Percentiles rank a stretch among this genome's conserved stretches.
Conservation (phyloP, 83 land plant genomes). For the Diphasiastrum complanatum region DNA sequence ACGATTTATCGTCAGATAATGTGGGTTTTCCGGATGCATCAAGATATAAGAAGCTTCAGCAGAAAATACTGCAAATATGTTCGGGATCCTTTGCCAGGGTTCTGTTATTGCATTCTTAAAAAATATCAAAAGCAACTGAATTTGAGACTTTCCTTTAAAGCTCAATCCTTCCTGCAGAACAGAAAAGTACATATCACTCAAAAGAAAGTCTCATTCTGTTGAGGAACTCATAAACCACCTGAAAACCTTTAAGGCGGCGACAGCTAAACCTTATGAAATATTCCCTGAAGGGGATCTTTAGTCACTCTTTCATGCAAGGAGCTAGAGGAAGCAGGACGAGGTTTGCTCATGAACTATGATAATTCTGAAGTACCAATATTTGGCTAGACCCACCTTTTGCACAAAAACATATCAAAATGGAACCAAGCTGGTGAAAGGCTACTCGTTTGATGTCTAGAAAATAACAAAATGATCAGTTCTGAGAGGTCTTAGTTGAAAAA, state of each 20-base stretch:
- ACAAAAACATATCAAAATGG: too few species aligned
- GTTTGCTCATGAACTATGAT: too few species aligned
- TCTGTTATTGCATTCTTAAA: slow-evolving; percentile 81
- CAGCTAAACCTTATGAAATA: too few species aligned
- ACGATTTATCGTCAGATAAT: slow-evolving; percentile 47
- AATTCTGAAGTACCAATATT: too few species aligned
- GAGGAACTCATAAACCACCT: neutral
- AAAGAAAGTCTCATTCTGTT: neutral
- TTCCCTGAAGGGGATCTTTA: neutral
- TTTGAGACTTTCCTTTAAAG: slow-evolving; percentile 48
- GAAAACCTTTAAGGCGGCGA: neutral
- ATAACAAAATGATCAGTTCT: too few species aligned
- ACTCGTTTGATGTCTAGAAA: too few species aligned
- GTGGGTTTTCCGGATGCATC: slow-evolving; percentile 58
- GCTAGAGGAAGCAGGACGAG: too few species aligned
- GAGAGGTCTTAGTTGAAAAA: too few species aligned
- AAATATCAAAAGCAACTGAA: slow-evolving; percentile 56
- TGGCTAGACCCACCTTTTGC: too few species aligned
- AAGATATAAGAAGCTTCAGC: slow-evolving; percentile 82
- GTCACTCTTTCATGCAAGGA: too few species aligned
- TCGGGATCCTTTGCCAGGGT: slow-evolving; percentile 79
- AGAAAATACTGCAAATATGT: slow-evolving; percentile 55
- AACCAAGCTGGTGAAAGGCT: too few species aligned
- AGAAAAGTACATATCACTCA: neutral
- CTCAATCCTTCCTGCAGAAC: slow-evolving; percentile 46